These are phyloP conservation scores for Achaetomiella virescens DNA, from an alignment of 495 filamentous ascomycete species.

Conservation along the genomic window DNA sequence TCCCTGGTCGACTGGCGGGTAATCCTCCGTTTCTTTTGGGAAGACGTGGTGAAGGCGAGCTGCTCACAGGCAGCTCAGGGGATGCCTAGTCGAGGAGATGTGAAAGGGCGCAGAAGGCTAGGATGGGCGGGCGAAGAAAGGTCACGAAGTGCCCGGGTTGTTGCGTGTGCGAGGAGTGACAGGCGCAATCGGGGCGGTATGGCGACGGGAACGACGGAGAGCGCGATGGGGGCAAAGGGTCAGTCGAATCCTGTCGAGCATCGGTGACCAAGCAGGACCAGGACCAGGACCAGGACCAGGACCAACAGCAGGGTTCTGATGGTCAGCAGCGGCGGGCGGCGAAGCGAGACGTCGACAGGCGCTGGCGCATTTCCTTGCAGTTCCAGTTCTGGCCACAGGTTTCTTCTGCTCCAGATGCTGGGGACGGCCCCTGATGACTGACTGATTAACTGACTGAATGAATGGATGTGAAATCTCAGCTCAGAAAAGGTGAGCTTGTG, in stretches of 20 bases:
- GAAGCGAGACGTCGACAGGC: conserved; percentile 5
- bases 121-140: background rate
- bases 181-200: background rate
- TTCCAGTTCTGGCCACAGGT: background rate
- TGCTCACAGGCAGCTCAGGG: conserved; percentile 51
- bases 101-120: background rate
- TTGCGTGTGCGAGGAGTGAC: background rate
- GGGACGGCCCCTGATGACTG: background rate
- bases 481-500: conserved; percentile 4
- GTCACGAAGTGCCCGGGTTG: background rate
- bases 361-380: background rate
- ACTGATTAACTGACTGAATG: too few relatives aligned
- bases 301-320: background rate
- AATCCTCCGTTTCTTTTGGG: conserved; percentile 84
- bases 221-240: conserved; percentile 1
- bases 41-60: conserved; percentile 83
- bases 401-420: background rate
- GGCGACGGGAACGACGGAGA: conserved; percentile 1
- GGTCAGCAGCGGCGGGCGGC: conserved; percentile 6
- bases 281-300: background rate
- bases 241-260: background rate
- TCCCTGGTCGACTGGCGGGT: conserved; percentile 47
- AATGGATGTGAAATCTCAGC: conserved; percentile 5
- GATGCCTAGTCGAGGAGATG: conserved; percentile 7
- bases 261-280: conserved; percentile 5